Evolutionary conservation across 148 eudicot species (phyloP), one percentile per base, ranked within the genome.

Genomic region (Rhododendron simsii): DNA sequence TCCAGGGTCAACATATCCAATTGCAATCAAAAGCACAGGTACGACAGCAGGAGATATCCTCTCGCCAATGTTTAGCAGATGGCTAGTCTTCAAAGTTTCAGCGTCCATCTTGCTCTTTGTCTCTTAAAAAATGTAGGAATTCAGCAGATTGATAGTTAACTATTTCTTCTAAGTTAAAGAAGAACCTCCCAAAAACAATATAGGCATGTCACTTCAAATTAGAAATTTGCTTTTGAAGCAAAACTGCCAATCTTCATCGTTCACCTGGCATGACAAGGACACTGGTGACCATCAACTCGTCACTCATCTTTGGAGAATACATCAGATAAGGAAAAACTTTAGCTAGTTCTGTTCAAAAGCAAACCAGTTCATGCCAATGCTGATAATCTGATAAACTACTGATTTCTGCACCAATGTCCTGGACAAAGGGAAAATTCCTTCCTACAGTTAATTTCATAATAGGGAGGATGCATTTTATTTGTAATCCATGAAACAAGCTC

Each of bases 1-100:
- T 85, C 98, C 99, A 47, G 99, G 98, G 89, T 97, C 98, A 63
- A 95, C 88, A 89, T 93, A 95, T 81, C 95, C 92, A 16, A 94
- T 85, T 65, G 98, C 91, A 86, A 97, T 86, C 41, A 94, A 86
- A 80, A 97, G 89, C 75, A 89, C 84, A 39, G 99, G 98, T 37
- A 91, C 86, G 30, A 87, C 51, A 71, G 95, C 92, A 73, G 94
- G 92, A 87, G 93, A 87, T 74, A 93, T 55, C 81, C 92, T 90
- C 57, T 88, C 88, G 18, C 86, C 41, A n/a, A 87, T 61, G 80
- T 83, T 84, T 23, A 87, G 86, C 80, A 75, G 88, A 61, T 86
- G 61, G 47, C 82, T 86, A 65, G 86, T 51, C 73, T 75, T 61
- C 48, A 84, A 83, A 80, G 45, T 80, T 51, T 87, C 89, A 74